Evolutionary conservation across 257 asterid genomes (phyloP).

Genomic region (Pogostemon cablin): DNA sequence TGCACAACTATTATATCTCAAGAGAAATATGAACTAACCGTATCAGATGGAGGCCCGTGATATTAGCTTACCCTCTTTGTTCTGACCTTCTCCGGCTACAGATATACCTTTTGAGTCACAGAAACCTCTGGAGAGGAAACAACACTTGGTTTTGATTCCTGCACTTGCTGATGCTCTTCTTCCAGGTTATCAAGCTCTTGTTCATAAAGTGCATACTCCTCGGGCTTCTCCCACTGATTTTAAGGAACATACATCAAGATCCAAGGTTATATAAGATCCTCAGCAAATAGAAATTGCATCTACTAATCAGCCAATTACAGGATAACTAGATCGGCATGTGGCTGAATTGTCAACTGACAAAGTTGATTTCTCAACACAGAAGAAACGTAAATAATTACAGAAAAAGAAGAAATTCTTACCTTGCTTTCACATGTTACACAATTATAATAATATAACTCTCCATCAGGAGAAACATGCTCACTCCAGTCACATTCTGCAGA

Average conservation of each 20-base stretch:
- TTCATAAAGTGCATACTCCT: constrained; percentile 64
- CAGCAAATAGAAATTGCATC: background rate
- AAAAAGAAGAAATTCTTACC: constrained; percentile 37
- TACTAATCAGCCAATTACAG: background rate
- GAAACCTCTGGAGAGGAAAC: constrained; percentile 45
- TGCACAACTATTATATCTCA: background rate
- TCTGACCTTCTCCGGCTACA: constrained; percentile 21
- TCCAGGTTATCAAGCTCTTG: constrained; percentile 58
- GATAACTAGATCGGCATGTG: background rate
- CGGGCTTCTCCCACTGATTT: constrained; percentile 87
- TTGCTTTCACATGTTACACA: constrained; percentile 87
- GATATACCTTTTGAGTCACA: constrained; percentile 35
- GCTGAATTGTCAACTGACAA: background rate
- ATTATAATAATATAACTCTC: constrained; percentile 72
- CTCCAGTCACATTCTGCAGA: constrained; percentile 87
- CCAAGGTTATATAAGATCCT: constrained; percentile 23
- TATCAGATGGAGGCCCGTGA: constrained; percentile 19
- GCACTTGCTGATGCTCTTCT: constrained; percentile 35
- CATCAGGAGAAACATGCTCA: constrained; percentile 89
- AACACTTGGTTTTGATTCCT: constrained; percentile 37
- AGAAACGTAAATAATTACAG: background rate
- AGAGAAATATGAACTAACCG: constrained; percentile 31
- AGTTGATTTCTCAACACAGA: background rate
- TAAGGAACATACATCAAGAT: constrained; percentile 31
- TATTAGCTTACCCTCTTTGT: constrained; percentile 14